Percentiles rank a stretch among this genome's conserved stretches.
These are phyloP conservation scores for Cladophialophora immunda DNA, from an alignment of 2,329 filamentous ascomycete species.

Conservation along the genomic window DNA sequence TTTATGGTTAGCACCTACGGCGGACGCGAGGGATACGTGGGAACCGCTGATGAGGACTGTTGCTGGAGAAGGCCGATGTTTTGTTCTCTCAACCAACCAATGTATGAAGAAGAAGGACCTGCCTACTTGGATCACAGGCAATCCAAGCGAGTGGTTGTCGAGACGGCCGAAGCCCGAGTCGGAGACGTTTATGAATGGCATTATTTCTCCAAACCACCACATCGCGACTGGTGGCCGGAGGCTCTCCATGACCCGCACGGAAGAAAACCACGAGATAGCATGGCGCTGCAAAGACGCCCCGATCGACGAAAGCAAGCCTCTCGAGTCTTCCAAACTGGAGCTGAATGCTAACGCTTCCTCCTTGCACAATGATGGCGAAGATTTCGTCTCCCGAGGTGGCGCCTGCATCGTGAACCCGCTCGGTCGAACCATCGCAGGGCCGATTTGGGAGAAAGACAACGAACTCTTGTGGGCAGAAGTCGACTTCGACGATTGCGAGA, in stretches of 20 bases:
- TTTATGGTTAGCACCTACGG: slow-evolving; percentile 88
- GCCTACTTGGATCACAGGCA: slow-evolving; percentile 63
- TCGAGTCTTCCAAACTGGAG: not conserved
- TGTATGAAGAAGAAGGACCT: slow-evolving; percentile 70
- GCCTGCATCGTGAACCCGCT: slow-evolving; percentile 82
- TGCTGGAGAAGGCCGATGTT: slow-evolving; percentile 81
- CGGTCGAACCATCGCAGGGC: slow-evolving; percentile 80
- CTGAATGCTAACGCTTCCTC: not conserved
- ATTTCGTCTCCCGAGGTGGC: slow-evolving; percentile 76
- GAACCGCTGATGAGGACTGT: slow-evolving; percentile 81
- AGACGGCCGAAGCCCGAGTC: not conserved
- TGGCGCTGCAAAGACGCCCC: slow-evolving; percentile 47
- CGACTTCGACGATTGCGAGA: slow-evolving; percentile 86
- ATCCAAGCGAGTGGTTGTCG: slow-evolving; percentile 19
- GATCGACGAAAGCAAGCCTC: slow-evolving; percentile 30
- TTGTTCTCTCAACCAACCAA: slow-evolving; percentile 87
- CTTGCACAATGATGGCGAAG: slow-evolving; percentile 35
- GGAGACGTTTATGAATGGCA: slow-evolving; percentile 21
- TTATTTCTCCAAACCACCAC: slow-evolving; percentile 10
- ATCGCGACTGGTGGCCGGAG: slow-evolving; percentile 31
- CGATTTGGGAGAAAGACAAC: slow-evolving; percentile 80
- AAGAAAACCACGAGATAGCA: slow-evolving; percentile 58
- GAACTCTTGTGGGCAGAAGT: slow-evolving; percentile 75
- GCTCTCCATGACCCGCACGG: slow-evolving; percentile 44
- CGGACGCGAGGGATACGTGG: slow-evolving; percentile 86